Evolutionary conservation across 768 basidiomycete species (phyloP), one percentile per base, ranked within the genome.

Genomic region (Pleurotus citrinopileatus): DNA sequence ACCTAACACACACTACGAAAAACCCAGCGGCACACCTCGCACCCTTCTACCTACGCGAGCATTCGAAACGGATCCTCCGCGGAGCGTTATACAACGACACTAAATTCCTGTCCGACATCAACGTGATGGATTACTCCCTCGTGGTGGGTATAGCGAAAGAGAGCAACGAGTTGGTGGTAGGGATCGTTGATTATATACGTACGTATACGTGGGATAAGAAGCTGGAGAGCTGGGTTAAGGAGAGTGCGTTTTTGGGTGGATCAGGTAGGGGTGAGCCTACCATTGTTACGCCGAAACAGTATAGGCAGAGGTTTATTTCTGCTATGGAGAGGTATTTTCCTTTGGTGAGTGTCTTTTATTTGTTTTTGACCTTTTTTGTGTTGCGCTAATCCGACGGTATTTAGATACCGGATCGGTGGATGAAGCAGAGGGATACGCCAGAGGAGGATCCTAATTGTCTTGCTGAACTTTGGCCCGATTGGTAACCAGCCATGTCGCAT

Each of bases 121-220:
- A 97, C 64, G 92, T 98, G 47, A 95, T 94, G 90, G 97, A 99
- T 69, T 99, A 99, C 67, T 97, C 94, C 2, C 71, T 99, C 25
- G 89, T 98, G 22, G 94, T 94, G 45, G 97, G 95, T 4, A 75
- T 98, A n/a, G 97, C 98, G 67, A 83, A 84, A 60, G 75, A 80
- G 54, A 89, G 83, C 56, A 87, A 91, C 52, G 94, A 99, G 66
- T 76, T 98, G n/a, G 92, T 97, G 9, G 81, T 96, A 40, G 97
- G 97, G 19, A 98, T 99, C 34, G 94, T 99, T 52, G 96, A 97
- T 67, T 97, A 94, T 64, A 91, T 96, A 59, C 88, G 94, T 7
- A 94, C 94, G 3, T 96, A 95, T 64, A 96, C 93, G 0, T 97
- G 94, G 94, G 97, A 99, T 74, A 99, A 99, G 75, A 94, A 94